Evolutionary conservation across 129 eudicot genomes (phyloP).

Genomic region (Rutidosis leptorrhynchoides): DNA sequence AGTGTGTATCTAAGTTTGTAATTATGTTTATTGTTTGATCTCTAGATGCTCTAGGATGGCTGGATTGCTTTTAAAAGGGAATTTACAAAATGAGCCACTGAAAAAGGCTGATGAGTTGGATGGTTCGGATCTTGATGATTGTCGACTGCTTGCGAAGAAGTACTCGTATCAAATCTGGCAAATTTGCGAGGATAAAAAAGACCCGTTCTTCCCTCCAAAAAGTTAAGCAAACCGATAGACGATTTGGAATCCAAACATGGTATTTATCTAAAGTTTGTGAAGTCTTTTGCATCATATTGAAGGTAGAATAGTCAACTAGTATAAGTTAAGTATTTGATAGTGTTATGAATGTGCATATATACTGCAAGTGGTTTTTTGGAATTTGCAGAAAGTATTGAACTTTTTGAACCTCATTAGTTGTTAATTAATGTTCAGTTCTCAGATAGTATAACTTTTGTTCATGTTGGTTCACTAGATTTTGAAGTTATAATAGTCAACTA

Average conservation of each 20-base stretch:
- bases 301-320: not conserved
- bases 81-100: not conserved
- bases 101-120: not conserved
- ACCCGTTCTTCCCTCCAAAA: not conserved
- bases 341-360: not conserved
- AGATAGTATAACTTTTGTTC: not conserved
- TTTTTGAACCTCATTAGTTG: no score
- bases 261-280: not conserved
- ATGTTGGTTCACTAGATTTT: not conserved
- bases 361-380: no score
- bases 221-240: not conserved
- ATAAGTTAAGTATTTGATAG: not conserved
- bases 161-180: not conserved
- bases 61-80: not conserved
- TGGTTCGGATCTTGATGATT: not conserved
- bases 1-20: not conserved
- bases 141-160: not conserved
- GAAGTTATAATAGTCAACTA: not conserved
- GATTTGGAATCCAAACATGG: not conserved
- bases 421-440: not conserved
- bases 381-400: no score
- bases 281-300: not conserved
- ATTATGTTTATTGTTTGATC: not conserved
- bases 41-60: not conserved
- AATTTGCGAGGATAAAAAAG: not conserved